A percentile compares a stretch with the other conserved stretches of the same genome.
phyloP scores from a whole-genome alignment of 352 stramenopile genomes.

The Pythium grandisporangium region DNA sequence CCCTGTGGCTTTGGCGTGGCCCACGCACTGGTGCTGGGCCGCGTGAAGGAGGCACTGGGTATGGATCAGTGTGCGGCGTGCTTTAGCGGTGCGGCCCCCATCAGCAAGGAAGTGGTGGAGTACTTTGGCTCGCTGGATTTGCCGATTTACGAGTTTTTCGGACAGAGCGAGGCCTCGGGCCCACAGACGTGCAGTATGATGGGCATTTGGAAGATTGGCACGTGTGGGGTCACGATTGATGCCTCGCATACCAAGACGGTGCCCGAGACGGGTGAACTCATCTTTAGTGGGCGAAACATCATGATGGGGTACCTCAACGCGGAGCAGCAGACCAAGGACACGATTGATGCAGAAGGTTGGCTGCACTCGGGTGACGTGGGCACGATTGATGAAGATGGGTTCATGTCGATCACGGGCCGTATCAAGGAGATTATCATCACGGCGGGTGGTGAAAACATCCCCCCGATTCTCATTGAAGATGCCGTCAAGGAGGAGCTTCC shows the following conservation, averaged over 20 bases:
- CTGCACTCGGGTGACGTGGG: constrained; percentile 92
- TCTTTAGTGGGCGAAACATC: constrained; percentile 78
- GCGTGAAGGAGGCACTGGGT: constrained; percentile 86
- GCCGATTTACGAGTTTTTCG: constrained; percentile 91
- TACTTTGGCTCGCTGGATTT: constrained; percentile 95
- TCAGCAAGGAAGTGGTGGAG: constrained; percentile 89
- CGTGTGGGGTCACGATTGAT: constrained; percentile 70
- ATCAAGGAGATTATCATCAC: constrained; percentile 96
- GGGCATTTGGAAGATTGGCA: constrained; percentile 86
- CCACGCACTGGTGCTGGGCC: constrained; percentile 78
- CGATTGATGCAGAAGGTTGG: constrained; percentile 91
- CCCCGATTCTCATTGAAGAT: constrained; percentile 89
- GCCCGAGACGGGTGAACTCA: constrained; percentile 53
- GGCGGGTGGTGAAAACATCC: constrained; percentile 94
- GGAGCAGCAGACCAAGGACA: constrained; percentile 73
- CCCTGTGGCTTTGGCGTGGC: constrained; percentile 88
- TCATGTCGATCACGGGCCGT: constrained; percentile 92
- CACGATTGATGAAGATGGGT: constrained; percentile 86
- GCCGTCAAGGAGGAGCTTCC: constrained; percentile 84
- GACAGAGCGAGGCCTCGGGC: constrained; percentile 88
- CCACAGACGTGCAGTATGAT: constrained; percentile 72
- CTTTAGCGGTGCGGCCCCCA: constrained; percentile 86
- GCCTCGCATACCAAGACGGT: constrained; percentile 53
- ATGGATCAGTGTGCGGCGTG: constrained; percentile 80
- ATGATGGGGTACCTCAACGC: constrained; percentile 87